Evolutionary conservation across 495 filamentous ascomycete genomes (phyloP), one percentile per base, ranked within the genome.

Genomic region (Penicillium ucsense): DNA sequence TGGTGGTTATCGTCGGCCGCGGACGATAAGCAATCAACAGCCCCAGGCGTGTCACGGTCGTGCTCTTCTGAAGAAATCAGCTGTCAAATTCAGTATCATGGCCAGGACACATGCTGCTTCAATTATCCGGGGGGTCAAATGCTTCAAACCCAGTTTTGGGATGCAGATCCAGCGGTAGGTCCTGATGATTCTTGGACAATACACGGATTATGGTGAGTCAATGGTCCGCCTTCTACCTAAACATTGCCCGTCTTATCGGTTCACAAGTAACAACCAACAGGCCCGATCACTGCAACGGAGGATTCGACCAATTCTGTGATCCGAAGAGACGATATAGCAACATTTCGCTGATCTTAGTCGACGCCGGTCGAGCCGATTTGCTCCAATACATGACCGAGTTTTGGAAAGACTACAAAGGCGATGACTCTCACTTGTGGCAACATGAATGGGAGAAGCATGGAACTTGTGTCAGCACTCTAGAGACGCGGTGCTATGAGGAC

Each of bases 371-470:
- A 46, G 71, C 65, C 0, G 79, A 79, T 5, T 66, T 91, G 4
- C 65, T 94, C 0, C 62, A 67, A 8, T 84, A 84, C 51, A 92
- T 94, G 88, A 68, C 82, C 39, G 79, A 73, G 5, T 91, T 83
- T 66, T 94, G 88, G 89, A 81, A 84, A 51, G 77, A 79, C 55
- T 71, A 76, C 54, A 57, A 72, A 39, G 81, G 87, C 31, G 71
- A 81, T 40, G 83, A 86, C 53, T 74, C 80, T 41, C 65, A 71
- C 29, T 73, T 94, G 44, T 94, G 88, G 88, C 67, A 85, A 55
- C 88, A 94, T 54, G 88, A 94, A 59, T 95, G 84, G 85, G 80
- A 77, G 56, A 94, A 92, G 57, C 89, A 95, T 56, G 89, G 75
- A 6, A 78, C 75, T 38, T 78, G 75, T 47, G 68, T 78, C 45